Conservation (phyloP, 352 stramenopile species). For the Phytophthora boehmeriae region DNA sequence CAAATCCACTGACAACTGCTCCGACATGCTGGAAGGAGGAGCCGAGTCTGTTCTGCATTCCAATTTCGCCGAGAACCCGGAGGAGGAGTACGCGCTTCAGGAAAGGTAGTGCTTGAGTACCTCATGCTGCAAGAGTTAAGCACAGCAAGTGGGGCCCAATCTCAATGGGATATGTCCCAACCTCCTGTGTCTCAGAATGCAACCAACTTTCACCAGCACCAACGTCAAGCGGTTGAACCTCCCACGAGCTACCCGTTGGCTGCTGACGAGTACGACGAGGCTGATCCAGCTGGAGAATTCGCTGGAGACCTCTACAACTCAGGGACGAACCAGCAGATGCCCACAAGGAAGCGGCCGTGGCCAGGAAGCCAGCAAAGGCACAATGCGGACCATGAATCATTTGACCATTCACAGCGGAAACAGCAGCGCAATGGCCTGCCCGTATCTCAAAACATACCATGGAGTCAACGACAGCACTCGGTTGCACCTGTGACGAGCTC, state of each 20-base stretch:
- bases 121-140: slow-evolving; percentile 64
- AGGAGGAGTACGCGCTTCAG: slow-evolving; percentile 67
- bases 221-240: neutral
- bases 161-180: slow-evolving; percentile 15
- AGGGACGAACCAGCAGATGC: slow-evolving; percentile 4
- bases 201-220: slow-evolving; percentile 1
- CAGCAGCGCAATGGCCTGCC: slow-evolving; percentile 14
- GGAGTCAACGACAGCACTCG: slow-evolving; percentile 12
- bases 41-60: slow-evolving; percentile 74
- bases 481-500: slow-evolving; percentile 6
- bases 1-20: slow-evolving; percentile 68
- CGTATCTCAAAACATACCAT: slow-evolving; percentile 9
- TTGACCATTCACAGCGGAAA: slow-evolving; percentile 10
- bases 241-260: slow-evolving; percentile 14
- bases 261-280: slow-evolving; percentile 21
- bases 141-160: slow-evolving; percentile 23
- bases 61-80: slow-evolving; percentile 65
- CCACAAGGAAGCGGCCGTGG: slow-evolving; percentile 16
- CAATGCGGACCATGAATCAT: neutral
- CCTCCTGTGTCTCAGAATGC: slow-evolving; percentile 5
- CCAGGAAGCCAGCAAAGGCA: slow-evolving; percentile 10
- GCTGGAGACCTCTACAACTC: slow-evolving; percentile 19
- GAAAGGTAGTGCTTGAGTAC: slow-evolving; percentile 76
- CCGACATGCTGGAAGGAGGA: slow-evolving; percentile 55
- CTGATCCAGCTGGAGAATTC: slow-evolving; percentile 18